Evolutionary conservation across 495 filamentous ascomycete species (phyloP).

Genomic region (Daldinia caldariorum): DNA sequence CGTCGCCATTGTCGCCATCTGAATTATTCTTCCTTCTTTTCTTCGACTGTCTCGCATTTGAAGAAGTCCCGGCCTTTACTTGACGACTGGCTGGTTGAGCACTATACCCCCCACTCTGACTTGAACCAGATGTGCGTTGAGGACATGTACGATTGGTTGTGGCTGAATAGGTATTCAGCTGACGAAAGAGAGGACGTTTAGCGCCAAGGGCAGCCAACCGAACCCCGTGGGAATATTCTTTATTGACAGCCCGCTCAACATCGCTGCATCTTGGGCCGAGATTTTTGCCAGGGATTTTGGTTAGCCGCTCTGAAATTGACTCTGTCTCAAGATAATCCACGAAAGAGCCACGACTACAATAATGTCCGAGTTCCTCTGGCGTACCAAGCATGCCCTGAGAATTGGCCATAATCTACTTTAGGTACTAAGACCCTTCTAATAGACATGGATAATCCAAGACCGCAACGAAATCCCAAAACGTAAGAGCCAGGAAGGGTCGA

Average conservation of each 20-base stretch:
- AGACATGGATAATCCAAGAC: background rate
- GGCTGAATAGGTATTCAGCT: too few species aligned
- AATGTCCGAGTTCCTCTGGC: background rate
- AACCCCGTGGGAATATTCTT: background rate
- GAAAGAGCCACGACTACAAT: too few species aligned
- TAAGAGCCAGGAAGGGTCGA: too few species aligned
- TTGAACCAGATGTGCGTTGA: background rate
- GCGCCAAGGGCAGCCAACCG: too few species aligned
- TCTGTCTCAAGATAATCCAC: background rate
- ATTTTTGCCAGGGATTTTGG: background rate
- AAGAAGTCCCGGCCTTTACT: background rate
- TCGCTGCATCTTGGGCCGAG: background rate
- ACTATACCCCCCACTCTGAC: background rate
- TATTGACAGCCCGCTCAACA: background rate
- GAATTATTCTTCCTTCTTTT: background rate
- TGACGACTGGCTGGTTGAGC: background rate
- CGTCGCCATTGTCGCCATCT: background rate
- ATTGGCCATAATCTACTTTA: background rate
- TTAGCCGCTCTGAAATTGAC: background rate
- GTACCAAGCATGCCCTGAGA: background rate
- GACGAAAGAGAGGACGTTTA: too few species aligned
- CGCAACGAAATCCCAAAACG: background rate
- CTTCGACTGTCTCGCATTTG: background rate
- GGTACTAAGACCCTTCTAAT: background rate
- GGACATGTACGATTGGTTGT: too few species aligned